Evolutionary conservation across 306 rosid species (phyloP), one percentile per base, ranked within the genome.

Genomic region (Citrullus mucosospermus): DNA sequence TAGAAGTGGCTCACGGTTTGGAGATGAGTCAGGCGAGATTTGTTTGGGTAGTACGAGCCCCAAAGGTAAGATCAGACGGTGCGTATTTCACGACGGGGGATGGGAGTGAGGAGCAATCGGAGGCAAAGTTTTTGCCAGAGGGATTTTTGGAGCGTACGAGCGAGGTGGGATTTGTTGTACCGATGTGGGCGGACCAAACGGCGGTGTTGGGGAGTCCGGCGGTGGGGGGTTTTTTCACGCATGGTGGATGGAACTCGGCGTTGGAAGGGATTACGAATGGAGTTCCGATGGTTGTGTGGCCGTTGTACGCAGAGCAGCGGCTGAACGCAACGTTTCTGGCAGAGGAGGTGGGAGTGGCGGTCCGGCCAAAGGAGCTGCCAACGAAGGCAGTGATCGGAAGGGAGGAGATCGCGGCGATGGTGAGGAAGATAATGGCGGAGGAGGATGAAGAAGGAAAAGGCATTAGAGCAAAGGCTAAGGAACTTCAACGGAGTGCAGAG

Each of bases 21-120:
- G 93, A 89, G 63, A 8, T 89, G 66, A 89, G 89, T 25, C 53
- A 28, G 16, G 79, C 61, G 48, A 82, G 89, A 59, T 89, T 89
- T 63, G n/a, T 89, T 61, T 87, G 93, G 93, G 91, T 89, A 78
- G 82, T 84, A 36, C 89, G 93, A 17, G 44, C 82, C 0, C 88
- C 93, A 8, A 39, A 1, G 5, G 81, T 17, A 10, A 39, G 50
- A 9, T 66, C 79, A 0, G 74, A 78, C 8, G 85, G 71, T 1
- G 2, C 84, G 6, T 85, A 59, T 68, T 87, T 90, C 50, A 36
- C 78, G 1, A 65, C 58, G 9, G 60, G 17, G 0, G 69, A 58
- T 0, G 48, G 13, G 6, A 15, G 22, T 0, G 60, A 9, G 0
- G 82, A 73, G 2, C 75, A 20, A 63, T 59, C 0, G 3, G 5